Evolutionary conservation across 2,329 filamentous ascomycete species (phyloP).

Genomic region (Epichloe coenophiala): DNA sequence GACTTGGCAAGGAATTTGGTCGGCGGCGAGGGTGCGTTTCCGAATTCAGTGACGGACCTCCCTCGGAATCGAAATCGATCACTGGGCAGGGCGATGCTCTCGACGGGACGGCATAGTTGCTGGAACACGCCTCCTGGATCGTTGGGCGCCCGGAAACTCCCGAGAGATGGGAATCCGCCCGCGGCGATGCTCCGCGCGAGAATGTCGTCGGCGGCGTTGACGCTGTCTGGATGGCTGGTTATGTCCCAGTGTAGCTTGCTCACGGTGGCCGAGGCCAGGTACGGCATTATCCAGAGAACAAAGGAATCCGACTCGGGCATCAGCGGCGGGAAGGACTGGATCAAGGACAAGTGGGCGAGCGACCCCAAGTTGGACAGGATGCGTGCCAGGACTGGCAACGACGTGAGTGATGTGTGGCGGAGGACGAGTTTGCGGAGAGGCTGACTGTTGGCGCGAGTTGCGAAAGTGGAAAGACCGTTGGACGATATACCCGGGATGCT

Average conservation of each 20-base stretch:
- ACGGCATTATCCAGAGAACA: constrained; percentile 48
- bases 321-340: constrained; percentile 40
- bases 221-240: constrained; percentile 30
- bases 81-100: constrained; percentile 35
- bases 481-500: constrained; percentile 43
- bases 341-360: constrained; percentile 37
- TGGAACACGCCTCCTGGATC: constrained; percentile 61
- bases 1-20: constrained; percentile 20
- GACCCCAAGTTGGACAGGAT: constrained; percentile 40
- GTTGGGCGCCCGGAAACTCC: constrained; percentile 47
- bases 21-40: constrained; percentile 13
- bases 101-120: constrained; percentile 49
- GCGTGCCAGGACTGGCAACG: constrained; percentile 43
- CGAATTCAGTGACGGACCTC: constrained; percentile 6
- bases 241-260: constrained; percentile 52
- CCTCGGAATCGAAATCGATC: constrained; percentile 29
- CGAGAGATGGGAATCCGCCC: constrained; percentile 49
- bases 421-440: constrained; percentile 37
- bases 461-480: constrained; percentile 42
- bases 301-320: constrained; percentile 41
- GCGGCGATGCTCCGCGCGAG: constrained; percentile 49
- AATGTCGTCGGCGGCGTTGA: constrained; percentile 42
- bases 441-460: constrained; percentile 32
- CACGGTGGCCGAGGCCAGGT: constrained; percentile 42
- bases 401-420: constrained; percentile 41